A percentile compares a stretch with the other conserved stretches of the same genome.
Conservation (phyloP, 495 filamentous ascomycete species). For the Aspergillus cristatus region DNA sequence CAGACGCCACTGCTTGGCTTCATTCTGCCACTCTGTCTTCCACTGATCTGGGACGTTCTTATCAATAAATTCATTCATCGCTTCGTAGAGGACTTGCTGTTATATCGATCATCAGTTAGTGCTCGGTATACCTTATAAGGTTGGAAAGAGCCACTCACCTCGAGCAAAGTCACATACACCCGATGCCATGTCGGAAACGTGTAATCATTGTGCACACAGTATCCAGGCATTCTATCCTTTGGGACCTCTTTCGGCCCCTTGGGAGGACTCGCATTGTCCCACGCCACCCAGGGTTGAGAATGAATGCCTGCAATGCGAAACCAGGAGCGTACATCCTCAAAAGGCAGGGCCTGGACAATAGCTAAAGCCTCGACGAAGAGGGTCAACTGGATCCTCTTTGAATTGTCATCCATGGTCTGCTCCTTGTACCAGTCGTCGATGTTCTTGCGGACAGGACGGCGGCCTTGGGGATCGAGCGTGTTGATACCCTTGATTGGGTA, state of each 20-base stretch:
- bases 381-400: conserved; percentile 2
- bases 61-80: background rate
- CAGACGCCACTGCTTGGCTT: conserved; percentile 3
- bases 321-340: conserved; percentile 1
- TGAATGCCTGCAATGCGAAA: conserved; percentile 5
- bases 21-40: background rate
- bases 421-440: conserved; percentile 1
- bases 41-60: background rate
- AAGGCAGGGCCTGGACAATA: background rate
- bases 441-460: background rate
- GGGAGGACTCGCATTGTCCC: background rate
- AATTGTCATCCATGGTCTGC: background rate
- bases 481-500: background rate
- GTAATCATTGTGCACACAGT: conserved; percentile 4
- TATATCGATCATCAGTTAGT: background rate
- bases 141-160: conserved; percentile 2
- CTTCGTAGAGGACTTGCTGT: conserved; percentile 1
- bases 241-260: background rate
- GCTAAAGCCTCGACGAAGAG: conserved; percentile 3
- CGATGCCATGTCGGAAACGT: conserved; percentile 6
- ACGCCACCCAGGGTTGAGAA: conserved; percentile 1
- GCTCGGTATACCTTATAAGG: no score
- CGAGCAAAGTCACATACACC: conserved; percentile 1
- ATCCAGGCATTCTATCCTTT: background rate
- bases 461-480: background rate